Evolutionary conservation across 2,329 filamentous ascomycete genomes (phyloP).

Genomic region (Dothideomycetes sp.): DNA sequence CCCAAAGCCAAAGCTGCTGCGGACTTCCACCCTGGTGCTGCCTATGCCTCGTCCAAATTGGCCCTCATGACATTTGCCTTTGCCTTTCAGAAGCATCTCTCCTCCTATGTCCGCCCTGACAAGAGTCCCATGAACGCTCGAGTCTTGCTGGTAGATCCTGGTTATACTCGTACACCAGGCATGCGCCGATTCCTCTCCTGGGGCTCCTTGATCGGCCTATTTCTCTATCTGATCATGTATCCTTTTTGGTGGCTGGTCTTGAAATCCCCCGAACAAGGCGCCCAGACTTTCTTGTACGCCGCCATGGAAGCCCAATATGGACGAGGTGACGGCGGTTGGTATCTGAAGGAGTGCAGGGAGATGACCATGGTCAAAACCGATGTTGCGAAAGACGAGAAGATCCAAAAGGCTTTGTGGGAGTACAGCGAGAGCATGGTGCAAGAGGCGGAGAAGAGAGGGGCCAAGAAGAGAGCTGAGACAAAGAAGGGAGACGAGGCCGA

Average conservation of each 20-base stretch:
- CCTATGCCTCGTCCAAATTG: conserved; percentile 45
- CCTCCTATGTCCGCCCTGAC: conserved; percentile 74
- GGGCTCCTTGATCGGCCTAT: conserved; percentile 70
- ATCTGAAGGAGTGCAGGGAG: conserved; percentile 83
- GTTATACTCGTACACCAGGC: conserved; percentile 72
- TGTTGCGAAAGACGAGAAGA: conserved; percentile 57
- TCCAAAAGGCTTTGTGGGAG: conserved; percentile 82
- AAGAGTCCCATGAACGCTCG: conserved; percentile 69
- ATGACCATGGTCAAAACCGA: conserved; percentile 62
- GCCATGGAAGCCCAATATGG: conserved; percentile 69
- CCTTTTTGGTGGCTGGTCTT: conserved; percentile 76
- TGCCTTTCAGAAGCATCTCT: conserved; percentile 86
- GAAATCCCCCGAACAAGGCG: conserved; percentile 73
- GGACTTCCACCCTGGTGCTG: conserved; percentile 31
- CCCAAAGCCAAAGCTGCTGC: conserved; percentile 13
- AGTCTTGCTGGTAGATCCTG: conserved; percentile 80
- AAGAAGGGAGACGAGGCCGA: conserved; percentile 39
- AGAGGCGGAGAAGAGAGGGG: conserved; percentile 67
- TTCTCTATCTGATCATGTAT: conserved; percentile 68
- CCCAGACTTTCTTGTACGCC: conserved; percentile 77
- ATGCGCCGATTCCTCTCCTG: conserved; percentile 78
- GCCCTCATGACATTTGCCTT: conserved; percentile 82
- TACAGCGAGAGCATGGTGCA: conserved; percentile 78
- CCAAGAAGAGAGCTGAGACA: conserved; percentile 46
- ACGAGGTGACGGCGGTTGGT: conserved; percentile 52